Conservation (phyloP, 2,329 filamentous ascomycete species). For the Huntiella savannae region DNA sequence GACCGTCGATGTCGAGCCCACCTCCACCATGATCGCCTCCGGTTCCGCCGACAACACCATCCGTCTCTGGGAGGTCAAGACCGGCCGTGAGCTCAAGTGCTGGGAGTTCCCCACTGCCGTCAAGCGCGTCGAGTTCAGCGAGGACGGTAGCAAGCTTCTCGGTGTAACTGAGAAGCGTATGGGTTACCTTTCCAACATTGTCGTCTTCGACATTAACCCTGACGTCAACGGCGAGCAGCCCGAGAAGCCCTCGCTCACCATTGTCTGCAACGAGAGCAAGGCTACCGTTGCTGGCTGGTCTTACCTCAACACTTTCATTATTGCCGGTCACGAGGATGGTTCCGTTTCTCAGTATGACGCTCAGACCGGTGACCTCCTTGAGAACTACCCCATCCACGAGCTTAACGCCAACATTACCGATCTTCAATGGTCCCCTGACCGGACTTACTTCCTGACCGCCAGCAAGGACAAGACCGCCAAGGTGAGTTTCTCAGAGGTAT, state of each 20-base stretch:
- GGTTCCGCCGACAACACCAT: constrained; percentile 98
- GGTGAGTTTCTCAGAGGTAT: constrained; percentile 24
- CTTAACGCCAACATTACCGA: constrained; percentile 70
- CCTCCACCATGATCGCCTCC: constrained; percentile 76
- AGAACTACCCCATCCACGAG: constrained; percentile 68
- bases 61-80: constrained; percentile 88
- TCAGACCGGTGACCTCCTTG: constrained; percentile 71
- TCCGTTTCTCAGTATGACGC: constrained; percentile 79
- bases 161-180: constrained; percentile 98
- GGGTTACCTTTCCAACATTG: constrained; percentile 85
- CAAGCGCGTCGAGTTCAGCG: constrained; percentile 93
- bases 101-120: constrained; percentile 97
- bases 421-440: constrained; percentile 82
- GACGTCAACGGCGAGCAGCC: constrained; percentile 69
- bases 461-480: constrained; percentile 97
- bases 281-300: constrained; percentile 95
- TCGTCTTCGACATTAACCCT: constrained; percentile 73
- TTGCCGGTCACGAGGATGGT: constrained; percentile 92
- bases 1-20: constrained; percentile 93
- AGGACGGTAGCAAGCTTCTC: constrained; percentile 76
- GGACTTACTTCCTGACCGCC: constrained; percentile 95
- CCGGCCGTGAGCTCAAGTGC: constrained; percentile 79
- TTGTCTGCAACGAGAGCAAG: constrained; percentile 90
- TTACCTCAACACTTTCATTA: constrained; percentile 87
- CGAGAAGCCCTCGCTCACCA: constrained; percentile 65